These are phyloP conservation scores for Chamaecrista fasciculata DNA, from an alignment of 306 rosid species.

Conservation along the genomic window DNA sequence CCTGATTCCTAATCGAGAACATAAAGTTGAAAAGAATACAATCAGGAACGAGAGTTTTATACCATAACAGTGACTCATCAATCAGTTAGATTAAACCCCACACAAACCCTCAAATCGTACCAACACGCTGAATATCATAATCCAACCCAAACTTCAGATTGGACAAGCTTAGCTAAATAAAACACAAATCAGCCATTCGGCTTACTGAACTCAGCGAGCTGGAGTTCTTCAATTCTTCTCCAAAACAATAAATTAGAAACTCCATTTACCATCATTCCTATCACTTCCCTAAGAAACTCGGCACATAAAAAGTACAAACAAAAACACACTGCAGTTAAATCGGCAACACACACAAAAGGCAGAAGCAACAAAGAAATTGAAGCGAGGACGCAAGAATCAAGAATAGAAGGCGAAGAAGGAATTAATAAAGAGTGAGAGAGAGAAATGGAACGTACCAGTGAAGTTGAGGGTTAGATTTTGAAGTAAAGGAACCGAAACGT, in stretches of 20 bases:
- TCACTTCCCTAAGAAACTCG: slow-evolving; percentile 29
- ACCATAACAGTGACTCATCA: background rate
- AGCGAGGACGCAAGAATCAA: background rate
- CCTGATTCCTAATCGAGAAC: background rate
- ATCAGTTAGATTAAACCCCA: background rate
- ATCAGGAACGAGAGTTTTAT: background rate
- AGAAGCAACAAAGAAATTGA: slow-evolving; percentile 12
- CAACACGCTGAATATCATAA: background rate
- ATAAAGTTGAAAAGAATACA: background rate
- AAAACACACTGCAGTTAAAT: slow-evolving; percentile 22
- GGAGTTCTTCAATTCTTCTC: slow-evolving; percentile 27
- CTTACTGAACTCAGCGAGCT: slow-evolving; percentile 1
- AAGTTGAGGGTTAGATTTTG: slow-evolving; percentile 41
- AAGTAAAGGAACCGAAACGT: slow-evolving; percentile 88
- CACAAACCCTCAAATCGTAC: background rate
- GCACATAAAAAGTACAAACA: background rate
- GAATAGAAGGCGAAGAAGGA: slow-evolving; percentile 7
- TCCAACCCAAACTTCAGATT: slow-evolving; percentile 31
- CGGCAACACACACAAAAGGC: slow-evolving; percentile 22
- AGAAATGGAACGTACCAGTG: slow-evolving; percentile 49
- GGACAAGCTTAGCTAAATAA: slow-evolving; percentile 18
- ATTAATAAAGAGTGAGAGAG: slow-evolving; percentile 29
- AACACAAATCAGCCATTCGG: slow-evolving; percentile 23
- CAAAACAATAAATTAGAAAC: slow-evolving; percentile 30
- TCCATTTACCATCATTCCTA: slow-evolving; percentile 41